Evolutionary conservation across 345 rosid species (phyloP), one percentile per base, ranked within the genome.

Genomic region (Triadica sebifera): DNA sequence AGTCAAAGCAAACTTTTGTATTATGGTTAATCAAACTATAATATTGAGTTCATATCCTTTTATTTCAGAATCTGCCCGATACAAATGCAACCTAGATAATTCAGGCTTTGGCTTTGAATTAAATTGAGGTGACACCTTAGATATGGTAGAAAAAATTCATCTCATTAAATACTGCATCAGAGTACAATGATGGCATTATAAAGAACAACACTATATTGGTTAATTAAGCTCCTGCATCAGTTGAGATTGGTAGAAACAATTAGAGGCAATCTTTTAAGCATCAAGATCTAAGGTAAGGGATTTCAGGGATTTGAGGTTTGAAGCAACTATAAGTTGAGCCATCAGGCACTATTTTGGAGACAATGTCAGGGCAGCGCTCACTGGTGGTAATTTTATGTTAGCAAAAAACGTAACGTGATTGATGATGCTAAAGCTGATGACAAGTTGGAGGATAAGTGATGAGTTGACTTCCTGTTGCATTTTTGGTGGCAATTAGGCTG

Each of bases 21-120:
- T 58, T 10, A 20, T 22, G 8, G 20, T 37, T 3, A 15, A 34
- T 62, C 41, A 62, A 34, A 62, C 45, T 62, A 38, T 34, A 62
- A 17, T 62, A 20, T 9, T 34, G 5, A 29, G 41, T 19, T 37
- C 20, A 17, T 15, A 62, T 45, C n/a, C 9, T 65, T 19, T 19
- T 41, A 64, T 45, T 64, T 38, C 3, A 64, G n/a, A 19, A 8
- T 41, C 46, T 8, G 15, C 22, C 16, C 39, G 25, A 15, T 25
- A 37, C 37, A 59, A 25, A 59, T 59, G 37, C 64, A 59, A 25
- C 39, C 64, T 25, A 59, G 29, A 29, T 6, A 25, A 37, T 16
- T 37, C n/a, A 61, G 45, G 45, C 45, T 45, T 65, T 22, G 38
- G 69, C 69, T 65, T 46, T 65, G 37, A 65, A 39, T 24, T 20